Percentiles rank a stretch among this genome's conserved stretches.
Conservation (phyloP, 306 rosid species). For the Trifolium repens region DNA sequence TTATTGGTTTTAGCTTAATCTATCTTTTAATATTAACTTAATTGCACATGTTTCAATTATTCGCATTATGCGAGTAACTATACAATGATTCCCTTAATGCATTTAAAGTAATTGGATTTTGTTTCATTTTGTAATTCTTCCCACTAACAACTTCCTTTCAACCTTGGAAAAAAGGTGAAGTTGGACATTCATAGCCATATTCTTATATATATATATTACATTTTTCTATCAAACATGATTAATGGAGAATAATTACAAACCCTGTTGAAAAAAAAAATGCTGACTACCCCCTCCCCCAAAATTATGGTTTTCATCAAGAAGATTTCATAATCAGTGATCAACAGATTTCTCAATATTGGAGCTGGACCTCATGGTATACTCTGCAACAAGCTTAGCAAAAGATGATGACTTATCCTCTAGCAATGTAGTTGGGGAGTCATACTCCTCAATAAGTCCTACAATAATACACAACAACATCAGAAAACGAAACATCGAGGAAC, state of each 20-base stretch:
- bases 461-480: conserved; percentile 5
- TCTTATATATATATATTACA: conserved; percentile 13
- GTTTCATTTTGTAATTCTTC: conserved; percentile 6
- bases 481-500: neutral
- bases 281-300: neutral
- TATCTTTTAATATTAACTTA: no score
- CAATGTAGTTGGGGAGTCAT: conserved; percentile 67
- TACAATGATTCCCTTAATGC: neutral
- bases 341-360: conserved; percentile 45
- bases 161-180: neutral
- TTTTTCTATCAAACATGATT: conserved; percentile 3
- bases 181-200: conserved; percentile 10
- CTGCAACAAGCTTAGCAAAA: conserved; percentile 81
- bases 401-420: conserved; percentile 76
- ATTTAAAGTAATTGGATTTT: conserved; percentile 1
- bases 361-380: conserved; percentile 69
- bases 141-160: neutral
- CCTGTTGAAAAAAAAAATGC: conserved; percentile 18
- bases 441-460: conserved; percentile 81
- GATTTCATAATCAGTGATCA: conserved; percentile 11
- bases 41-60: neutral
- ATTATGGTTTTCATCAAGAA: conserved; percentile 24
- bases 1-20: no score
- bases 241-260: conserved; percentile 13
- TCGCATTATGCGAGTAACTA: neutral